Base-by-base conservation (phyloP, 352 stramenopile species). In the Globisporangium canariense region DNA sequence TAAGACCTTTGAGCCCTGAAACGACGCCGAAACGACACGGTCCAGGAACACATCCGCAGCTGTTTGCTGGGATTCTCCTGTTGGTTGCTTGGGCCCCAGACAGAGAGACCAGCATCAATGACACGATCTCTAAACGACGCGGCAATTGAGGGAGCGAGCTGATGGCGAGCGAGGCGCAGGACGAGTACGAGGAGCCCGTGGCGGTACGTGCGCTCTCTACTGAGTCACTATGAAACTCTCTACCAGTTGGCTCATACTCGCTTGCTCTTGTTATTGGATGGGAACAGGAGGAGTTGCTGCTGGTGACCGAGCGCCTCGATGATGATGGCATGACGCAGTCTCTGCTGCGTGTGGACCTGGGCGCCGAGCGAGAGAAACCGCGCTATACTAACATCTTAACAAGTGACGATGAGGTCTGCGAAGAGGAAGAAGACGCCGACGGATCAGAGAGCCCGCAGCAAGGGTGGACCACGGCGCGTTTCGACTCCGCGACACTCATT, bases 151-250 rank as follows among this genome's bases (percentile, higher is more conserved):
- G 22, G 4, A 62, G 25, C 25, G 1, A 20, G 14, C 5, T 28
- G 25, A 67, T 67, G 57, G 60, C 53, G 30, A 75, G 66, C 65
- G 68, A 76, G 7, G 57, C 30, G 5, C 51, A 73, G 5, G 52
- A 61, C 60, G 68, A 78, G 22, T 68, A 71, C 52, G 74, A 80
- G 7, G 50, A 69, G 3, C 60, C 43, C 1, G 50, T 30, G 8
- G 34, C 14, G 20, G 50, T 36, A n/a, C 18, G 51, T 54, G 5
- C 49, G 2, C 9, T 11, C 4, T 9, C 14, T 20, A 2, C 4
- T 22, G 49, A 22, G 13, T n/a, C 5, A 13, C 25, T 22, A 11
- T 20, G n/a, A 28, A 60, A 14, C 40, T n/a, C 10, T 4, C 40
- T n/a, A n/a, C 18, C 40, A n/a, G 40, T 45, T 43, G 11, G 38